Evolutionary conservation across 1,139 yeast species (phyloP), one percentile per base, ranked within the genome.

Genomic region (Nakaseomyces glabratus): DNA sequence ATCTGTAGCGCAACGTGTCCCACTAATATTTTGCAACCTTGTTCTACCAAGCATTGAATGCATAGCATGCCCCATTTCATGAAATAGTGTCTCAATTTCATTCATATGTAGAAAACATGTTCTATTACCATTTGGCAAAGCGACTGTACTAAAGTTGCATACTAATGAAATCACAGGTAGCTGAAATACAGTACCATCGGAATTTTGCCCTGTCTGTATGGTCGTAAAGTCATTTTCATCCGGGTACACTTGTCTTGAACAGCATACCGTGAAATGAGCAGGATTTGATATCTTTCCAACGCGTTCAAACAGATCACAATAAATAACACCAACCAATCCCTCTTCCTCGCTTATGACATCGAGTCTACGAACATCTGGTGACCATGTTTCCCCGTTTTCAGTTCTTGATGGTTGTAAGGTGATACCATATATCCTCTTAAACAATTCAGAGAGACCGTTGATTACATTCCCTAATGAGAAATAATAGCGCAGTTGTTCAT

Each of bases 41-140:
- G 98, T 90, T 42, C 90, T 69, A 0, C 97, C 98, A 19, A 90
- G 64, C 96, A 90, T 88, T 5, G 96, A 85, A 57, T 90, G 98
- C 76, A 90, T 82, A 2, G 98, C 98, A 60, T 90, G 99, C 1
- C 99, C 99, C 95, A 90, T 86, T 59, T 90, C 99, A 59, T 90
- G 99, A 63, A 93, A 90, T 21, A 90, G 62, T 0, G 98, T 90
- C 51, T 88, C 95, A 4, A 90, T 88, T 51, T 93, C 97, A 39
- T 70, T 74, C 41, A 84, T 66, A 6, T 79, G 66, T 26, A 90
- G 61, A 17, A 84, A 62, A 32, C 78, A 68, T 9, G 47, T 45
- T 1, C 26, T 33, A 14, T 23, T 21, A n/a, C 28, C 12, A 6
- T 29, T 44, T 44, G 28, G 63, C 18, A 26, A 17, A 4, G 18